These are phyloP conservation scores for Aspergillus ustus DNA, from an alignment of 2,329 filamentous ascomycete genomes.

Conservation along the genomic window DNA sequence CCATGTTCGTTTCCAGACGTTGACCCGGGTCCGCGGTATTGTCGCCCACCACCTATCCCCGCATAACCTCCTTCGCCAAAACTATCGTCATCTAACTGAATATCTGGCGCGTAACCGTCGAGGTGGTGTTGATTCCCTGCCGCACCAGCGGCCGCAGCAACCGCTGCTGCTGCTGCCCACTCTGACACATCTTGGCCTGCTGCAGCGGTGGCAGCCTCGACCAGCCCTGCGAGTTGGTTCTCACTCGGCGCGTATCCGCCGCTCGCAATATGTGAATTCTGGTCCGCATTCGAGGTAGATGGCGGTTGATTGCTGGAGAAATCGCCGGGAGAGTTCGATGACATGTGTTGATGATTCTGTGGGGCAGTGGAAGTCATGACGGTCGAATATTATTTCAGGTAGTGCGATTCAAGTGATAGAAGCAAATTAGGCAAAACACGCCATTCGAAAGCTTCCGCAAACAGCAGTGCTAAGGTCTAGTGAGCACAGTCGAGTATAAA, in stretches of 20 bases:
- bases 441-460: background rate
- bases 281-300: constrained; percentile 35
- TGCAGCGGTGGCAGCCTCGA: constrained; percentile 52
- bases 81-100: constrained; percentile 46
- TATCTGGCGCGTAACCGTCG: constrained; percentile 44
- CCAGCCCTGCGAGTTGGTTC: constrained; percentile 51
- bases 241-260: constrained; percentile 43
- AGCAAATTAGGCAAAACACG: background rate
- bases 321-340: constrained; percentile 33
- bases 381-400: background rate
- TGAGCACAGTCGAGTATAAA: background rate
- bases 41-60: constrained; percentile 32
- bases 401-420: background rate
- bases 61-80: constrained; percentile 43
- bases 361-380: constrained; percentile 36
- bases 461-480: background rate
- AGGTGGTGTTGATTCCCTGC: constrained; percentile 45
- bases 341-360: constrained; percentile 36
- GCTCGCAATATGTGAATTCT: constrained; percentile 33
- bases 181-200: constrained; percentile 45
- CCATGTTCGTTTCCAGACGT: constrained; percentile 31
- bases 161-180: constrained; percentile 52
- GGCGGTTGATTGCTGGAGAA: constrained; percentile 31
- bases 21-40: constrained; percentile 32
- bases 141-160: constrained; percentile 53